Conservation (phyloP, 164 flowering plant species). For the Macadamia tetraphylla region DNA sequence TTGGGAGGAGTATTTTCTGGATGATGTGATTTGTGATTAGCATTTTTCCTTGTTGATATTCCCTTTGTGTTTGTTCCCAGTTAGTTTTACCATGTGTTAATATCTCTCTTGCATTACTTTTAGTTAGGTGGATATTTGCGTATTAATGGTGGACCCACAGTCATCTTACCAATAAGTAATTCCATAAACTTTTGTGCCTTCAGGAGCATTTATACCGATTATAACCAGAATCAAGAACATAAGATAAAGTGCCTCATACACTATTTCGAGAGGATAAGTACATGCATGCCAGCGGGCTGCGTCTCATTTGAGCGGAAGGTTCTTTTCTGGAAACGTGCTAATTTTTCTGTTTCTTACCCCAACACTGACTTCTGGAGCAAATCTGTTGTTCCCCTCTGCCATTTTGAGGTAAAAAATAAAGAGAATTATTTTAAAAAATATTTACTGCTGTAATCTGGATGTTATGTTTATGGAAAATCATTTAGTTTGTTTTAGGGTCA, state of each 20-base stretch:
- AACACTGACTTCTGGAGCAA: constrained; percentile 60
- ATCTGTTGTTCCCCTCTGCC: constrained; percentile 53
- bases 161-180: neutral
- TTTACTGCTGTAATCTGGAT: too few species aligned
- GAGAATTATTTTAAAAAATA: too few species aligned
- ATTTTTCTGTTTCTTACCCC: constrained; percentile 38
- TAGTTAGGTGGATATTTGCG: too few species aligned
- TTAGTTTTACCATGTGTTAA: too few species aligned
- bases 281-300: constrained; percentile 46
- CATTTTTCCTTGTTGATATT: too few species aligned
- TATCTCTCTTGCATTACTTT: too few species aligned
- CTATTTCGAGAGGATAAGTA: constrained; percentile 75
- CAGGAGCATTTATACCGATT: constrained; percentile 56
- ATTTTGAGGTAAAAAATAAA: constrained; percentile 51
- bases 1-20: too few species aligned
- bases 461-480: too few species aligned
- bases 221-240: constrained; percentile 47
- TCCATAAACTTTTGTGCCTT: constrained; percentile 6
- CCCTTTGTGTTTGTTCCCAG: too few species aligned
- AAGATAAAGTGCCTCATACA: constrained; percentile 79
- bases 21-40: too few species aligned
- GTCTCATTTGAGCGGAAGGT: constrained; percentile 90
- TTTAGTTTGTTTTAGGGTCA: too few species aligned
- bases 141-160: too few species aligned
- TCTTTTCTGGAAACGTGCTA: constrained; percentile 41